phyloP scores from a whole-genome alignment of 495 filamentous ascomycete genomes.

The Penicillium verhagenii region DNA sequence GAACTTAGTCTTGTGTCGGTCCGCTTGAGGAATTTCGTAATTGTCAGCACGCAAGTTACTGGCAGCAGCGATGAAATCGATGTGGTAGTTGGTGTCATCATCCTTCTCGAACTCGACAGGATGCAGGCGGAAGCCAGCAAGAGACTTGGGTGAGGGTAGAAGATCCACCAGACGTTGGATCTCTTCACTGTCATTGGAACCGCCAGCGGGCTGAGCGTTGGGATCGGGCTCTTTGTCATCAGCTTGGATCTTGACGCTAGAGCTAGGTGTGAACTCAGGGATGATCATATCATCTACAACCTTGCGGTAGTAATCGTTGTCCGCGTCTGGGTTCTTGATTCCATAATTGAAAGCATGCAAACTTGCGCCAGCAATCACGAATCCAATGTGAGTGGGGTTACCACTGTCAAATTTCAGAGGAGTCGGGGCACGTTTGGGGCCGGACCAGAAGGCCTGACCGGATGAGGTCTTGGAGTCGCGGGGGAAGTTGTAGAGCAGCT shows the following conservation, averaged over 20 bases:
- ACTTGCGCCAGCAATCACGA: conserved; percentile 84
- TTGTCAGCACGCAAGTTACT: conserved; percentile 97
- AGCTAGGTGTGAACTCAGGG: conserved; percentile 90
- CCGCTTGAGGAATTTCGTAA: conserved; percentile 89
- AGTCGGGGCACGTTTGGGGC: conserved; percentile 94
- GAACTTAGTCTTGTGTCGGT: conserved; percentile 97
- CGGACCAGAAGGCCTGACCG: conserved; percentile 95
- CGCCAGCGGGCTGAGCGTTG: conserved; percentile 59
- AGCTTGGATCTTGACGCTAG: conserved; percentile 94
- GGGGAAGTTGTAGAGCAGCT: conserved; percentile 96
- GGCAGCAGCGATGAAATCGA: conserved; percentile 97
- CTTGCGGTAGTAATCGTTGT: conserved; percentile 66
- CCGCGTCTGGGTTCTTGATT: conserved; percentile 71
- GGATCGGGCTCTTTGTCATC: conserved; percentile 94
- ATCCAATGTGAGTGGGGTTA: conserved; percentile 81
- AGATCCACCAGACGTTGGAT: conserved; percentile 62
- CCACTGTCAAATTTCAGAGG: conserved; percentile 82
- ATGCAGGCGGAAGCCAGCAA: conserved; percentile 81
- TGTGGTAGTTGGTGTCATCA: conserved; percentile 96
- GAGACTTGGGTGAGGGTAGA: conserved; percentile 73
- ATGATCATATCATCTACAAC: conserved; percentile 92
- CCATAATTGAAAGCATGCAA: conserved; percentile 98
- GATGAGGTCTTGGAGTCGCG: conserved; percentile 86
- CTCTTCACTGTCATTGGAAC: conserved; percentile 67
- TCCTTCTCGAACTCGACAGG: conserved; percentile 99